phyloP scores from a whole-genome alignment of 495 filamentous ascomycete species.

The Cercophora sp. region DNA sequence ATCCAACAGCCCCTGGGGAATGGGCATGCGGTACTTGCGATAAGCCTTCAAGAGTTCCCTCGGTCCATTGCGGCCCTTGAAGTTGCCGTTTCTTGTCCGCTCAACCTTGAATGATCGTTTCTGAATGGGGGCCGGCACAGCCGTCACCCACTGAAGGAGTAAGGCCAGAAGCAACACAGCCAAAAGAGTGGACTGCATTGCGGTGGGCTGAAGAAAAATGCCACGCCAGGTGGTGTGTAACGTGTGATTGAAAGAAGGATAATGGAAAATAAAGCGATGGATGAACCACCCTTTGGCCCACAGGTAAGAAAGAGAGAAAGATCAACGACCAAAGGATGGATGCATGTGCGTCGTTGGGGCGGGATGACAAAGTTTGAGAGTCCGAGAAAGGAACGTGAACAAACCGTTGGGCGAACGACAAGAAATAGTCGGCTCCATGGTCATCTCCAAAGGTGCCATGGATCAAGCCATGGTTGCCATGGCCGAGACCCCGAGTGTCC shows the following conservation, averaged over 20 bases:
- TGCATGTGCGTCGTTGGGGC: too few species aligned
- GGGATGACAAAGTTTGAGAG: too few species aligned
- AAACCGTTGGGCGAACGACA: too few species aligned
- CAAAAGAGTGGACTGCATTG: slow-evolving; percentile 35
- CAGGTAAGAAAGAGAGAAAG: too few species aligned
- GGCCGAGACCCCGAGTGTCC: background rate
- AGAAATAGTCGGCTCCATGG: too few species aligned
- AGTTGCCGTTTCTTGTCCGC: slow-evolving; percentile 50
- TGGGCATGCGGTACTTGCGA: slow-evolving; percentile 57
- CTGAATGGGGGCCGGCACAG: slow-evolving; percentile 34
- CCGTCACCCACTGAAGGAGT: slow-evolving; percentile 36
- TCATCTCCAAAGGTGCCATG: too few species aligned
- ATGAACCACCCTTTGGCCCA: too few species aligned
- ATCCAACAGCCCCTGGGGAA: slow-evolving; percentile 37
- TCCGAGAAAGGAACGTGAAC: too few species aligned
- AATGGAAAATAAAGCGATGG: too few species aligned
- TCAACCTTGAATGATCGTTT: slow-evolving; percentile 59
- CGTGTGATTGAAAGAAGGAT: slow-evolving; percentile 10
- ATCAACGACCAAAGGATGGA: too few species aligned
- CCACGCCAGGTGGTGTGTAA: background rate
- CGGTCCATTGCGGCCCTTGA: slow-evolving; percentile 50
- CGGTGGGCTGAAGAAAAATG: slow-evolving; percentile 19
- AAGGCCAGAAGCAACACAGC: slow-evolving; percentile 36
- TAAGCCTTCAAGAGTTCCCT: slow-evolving; percentile 58
- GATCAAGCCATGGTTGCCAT: too few species aligned